A percentile compares a stretch with the other conserved stretches of the same genome.
Conservation (phyloP, 164 flowering plant genomes). For the Warburgia ugandensis region DNA sequence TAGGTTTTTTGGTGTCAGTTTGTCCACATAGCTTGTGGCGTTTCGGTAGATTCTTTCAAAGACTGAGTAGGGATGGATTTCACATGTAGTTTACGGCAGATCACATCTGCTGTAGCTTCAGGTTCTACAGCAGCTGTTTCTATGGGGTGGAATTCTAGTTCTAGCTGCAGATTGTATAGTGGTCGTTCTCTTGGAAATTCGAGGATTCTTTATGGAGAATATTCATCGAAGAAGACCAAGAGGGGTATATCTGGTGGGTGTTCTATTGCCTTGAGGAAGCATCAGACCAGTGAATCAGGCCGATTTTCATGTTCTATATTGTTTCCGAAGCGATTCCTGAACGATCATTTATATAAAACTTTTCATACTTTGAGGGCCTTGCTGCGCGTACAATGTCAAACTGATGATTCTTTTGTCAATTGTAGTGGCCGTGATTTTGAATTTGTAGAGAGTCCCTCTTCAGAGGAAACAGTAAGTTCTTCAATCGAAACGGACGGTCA, state of each 20-base stretch:
- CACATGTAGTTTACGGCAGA: conserved; percentile 34
- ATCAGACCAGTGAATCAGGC: conserved; percentile 11
- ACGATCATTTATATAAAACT: conserved; percentile 11
- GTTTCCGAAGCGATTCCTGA: conserved; percentile 4
- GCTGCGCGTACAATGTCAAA: conserved; percentile 25
- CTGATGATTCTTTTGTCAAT: conserved; percentile 58
- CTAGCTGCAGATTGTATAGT: conserved; percentile 17
- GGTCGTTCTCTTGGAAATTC: conserved; percentile 14
- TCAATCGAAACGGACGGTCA: conserved; percentile 5
- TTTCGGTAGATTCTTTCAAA: neutral
- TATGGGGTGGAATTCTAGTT: conserved; percentile 12
- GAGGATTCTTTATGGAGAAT: conserved; percentile 9
- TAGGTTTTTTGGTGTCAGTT: neutral
- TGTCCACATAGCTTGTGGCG: neutral
- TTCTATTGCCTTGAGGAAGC: conserved; percentile 7
- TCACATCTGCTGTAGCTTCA: conserved; percentile 22
- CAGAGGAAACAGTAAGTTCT: conserved; percentile 13
- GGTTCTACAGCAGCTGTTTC: conserved; percentile 17
- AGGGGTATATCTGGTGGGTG: conserved; percentile 8
- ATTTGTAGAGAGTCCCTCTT: conserved; percentile 17
- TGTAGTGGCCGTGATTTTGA: conserved; percentile 45
- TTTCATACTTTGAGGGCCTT: conserved; percentile 6
- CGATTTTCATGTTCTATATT: conserved; percentile 9
- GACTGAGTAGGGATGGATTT: conserved; percentile 40
- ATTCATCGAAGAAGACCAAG: conserved; percentile 17